Conservation (phyloP, 441 rosid genomes). For the Erodium trifolium region DNA sequence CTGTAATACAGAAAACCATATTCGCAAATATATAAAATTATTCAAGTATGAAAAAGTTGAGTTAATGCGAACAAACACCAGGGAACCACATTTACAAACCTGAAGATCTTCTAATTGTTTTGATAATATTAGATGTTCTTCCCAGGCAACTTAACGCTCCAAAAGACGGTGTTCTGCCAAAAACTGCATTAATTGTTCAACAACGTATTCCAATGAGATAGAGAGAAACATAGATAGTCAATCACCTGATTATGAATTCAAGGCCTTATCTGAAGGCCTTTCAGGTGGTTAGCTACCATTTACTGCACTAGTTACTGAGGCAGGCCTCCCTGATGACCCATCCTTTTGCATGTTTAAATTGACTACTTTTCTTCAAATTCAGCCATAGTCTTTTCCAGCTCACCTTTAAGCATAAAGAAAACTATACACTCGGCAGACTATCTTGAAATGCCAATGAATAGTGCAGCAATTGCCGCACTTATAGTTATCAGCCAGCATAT, state of each 20-base stretch:
- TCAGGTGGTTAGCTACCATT: conserved; percentile 82
- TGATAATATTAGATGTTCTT: conserved; percentile 52
- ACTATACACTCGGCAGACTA: conserved; percentile 16
- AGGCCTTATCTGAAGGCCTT: conserved; percentile 58
- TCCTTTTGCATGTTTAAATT: conserved; percentile 79
- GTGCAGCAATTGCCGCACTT: neutral
- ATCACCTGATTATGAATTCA: conserved; percentile 28
- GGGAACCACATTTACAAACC: conserved; percentile 33
- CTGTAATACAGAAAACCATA: conserved; percentile 36
- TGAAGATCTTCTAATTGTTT: conserved; percentile 68
- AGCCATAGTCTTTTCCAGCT: conserved; percentile 73
- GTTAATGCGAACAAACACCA: conserved; percentile 12
- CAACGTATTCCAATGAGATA: conserved; percentile 19
- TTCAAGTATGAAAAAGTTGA: conserved; percentile 9
- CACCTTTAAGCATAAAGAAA: conserved; percentile 42
- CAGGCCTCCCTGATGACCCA: conserved; percentile 49
- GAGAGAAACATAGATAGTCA: conserved; percentile 9
- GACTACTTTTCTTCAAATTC: conserved; percentile 88
- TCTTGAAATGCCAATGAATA: conserved; percentile 17
- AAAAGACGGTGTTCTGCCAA: conserved; percentile 69
- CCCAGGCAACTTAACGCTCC: conserved; percentile 71
- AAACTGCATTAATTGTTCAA: conserved; percentile 42
- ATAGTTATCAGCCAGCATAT: conserved; percentile 1
- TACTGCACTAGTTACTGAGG: conserved; percentile 39
- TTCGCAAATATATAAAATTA: neutral